Base-by-base conservation (phyloP, 192 early-diverging fungal species). In the Coemansia sp. region DNA sequence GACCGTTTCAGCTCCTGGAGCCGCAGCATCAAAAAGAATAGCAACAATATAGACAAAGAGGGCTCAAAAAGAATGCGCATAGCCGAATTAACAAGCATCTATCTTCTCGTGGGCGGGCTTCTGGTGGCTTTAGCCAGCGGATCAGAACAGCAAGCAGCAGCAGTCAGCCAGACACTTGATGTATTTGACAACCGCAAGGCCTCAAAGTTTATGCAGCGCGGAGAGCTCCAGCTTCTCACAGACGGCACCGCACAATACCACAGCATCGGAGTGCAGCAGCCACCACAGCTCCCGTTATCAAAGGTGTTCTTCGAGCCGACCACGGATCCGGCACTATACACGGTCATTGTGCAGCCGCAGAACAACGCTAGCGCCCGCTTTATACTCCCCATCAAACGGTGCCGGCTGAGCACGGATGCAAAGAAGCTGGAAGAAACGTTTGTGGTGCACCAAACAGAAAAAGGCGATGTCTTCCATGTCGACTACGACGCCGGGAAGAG, bases 401-500 rank as follows among this genome's bases (percentile, higher is more conserved):
- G 77, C 31, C 61, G 72, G 3, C 62, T 80, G 7, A 63, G 56
- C 29, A 42, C 62, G 16, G 63, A 65, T 18, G 34, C 25, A 26
- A 63, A 64, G 58, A 28, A 53, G 26, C 33, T 66, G 6, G 72
- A 79, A 29, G 77, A 80, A 46, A 74, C 68, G 1, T 80, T 80
- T 71, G 69, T 80, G 4, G 45, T 74, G 33, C 69, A 80, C 56
- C 53, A 58, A 48, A 49, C 26, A 21, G 61, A 64, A 5, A 43
- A 48, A 25, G 72, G 69, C 34, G 26, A n/a, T 18, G 52, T 74
- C 34, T 66, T 80, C 59, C 77, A 59, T 26, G 45, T 80, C 20
- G 72, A 80, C 40, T 80, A 80, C 30, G 65, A 64, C 33, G 77
- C 71, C 7, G 77, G 72, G 2, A 66, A n/a, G 39, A 46, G 52